These are phyloP conservation scores for Magnolia officinalis DNA, from an alignment of 164 flowering plant species.

Conservation along the genomic window DNA sequence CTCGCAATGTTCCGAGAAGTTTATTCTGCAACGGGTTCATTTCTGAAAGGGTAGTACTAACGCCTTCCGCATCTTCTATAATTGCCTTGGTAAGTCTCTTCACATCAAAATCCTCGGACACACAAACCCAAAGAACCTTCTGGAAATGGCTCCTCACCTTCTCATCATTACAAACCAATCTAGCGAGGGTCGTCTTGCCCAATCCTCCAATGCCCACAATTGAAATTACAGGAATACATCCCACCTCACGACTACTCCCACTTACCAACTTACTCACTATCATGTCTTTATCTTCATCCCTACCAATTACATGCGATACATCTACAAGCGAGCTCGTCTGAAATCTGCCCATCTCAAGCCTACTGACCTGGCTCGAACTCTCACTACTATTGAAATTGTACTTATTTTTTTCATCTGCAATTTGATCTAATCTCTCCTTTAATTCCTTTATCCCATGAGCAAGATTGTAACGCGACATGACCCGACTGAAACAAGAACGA, in stretches of 20 bases:
- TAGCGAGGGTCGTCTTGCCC: constrained; percentile 4
- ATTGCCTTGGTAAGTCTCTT: not conserved
- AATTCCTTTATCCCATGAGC: not conserved
- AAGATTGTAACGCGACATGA: not conserved
- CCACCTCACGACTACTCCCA: not conserved
- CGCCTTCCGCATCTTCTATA: not conserved
- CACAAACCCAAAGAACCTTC: constrained; percentile 5
- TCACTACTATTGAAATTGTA: not conserved
- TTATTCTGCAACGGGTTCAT: not conserved
- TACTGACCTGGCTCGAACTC: not conserved
- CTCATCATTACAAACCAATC: constrained; percentile 1
- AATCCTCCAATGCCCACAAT: constrained; percentile 2
- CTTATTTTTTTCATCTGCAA: not conserved
- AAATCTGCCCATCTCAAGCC: not conserved
- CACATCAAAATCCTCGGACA: constrained; percentile 5
- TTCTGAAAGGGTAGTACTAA: not conserved
- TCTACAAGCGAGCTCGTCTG: not conserved
- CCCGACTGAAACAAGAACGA: not conserved
- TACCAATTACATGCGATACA: not conserved
- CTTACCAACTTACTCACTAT: not conserved
- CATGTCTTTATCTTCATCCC: not conserved
- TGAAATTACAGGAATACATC: no score
- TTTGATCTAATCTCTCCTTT: not conserved
- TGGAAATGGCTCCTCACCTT: constrained; percentile 4
- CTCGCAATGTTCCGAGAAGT: not conserved